Evolutionary conservation across 2,329 filamentous ascomycete genomes (phyloP), one percentile per base, ranked within the genome.

Genomic region (Hyphodiscus sp.): DNA sequence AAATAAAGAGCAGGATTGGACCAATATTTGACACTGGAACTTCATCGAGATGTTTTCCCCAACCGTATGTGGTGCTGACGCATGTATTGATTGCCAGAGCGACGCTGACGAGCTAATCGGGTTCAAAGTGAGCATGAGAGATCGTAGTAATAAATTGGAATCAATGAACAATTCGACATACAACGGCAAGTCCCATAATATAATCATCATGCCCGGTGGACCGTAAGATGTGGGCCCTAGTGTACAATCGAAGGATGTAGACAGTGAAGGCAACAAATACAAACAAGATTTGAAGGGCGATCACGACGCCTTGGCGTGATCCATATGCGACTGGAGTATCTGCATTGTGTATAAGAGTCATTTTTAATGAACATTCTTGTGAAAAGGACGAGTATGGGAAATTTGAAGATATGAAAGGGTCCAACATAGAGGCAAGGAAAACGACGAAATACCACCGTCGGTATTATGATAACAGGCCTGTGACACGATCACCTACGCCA

Each of bases 131-230:
- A 38, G 33, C 16, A 13, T 38, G 11, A 38, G 4, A 38, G 11
- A 2, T 38, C 33, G 16, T 2, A 13, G 13, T 38, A 38, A 15
- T 13, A n/a, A 10, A 38, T 38, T 30, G 23, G 45, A 16, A 18
- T 47, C 20, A 47, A 13, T 38, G 2, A 38, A 38, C 4, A n/a
- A 13, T 5, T 38, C 11, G 42, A 18, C 51, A 18, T 46, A 53
- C 51, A 26, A 53, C 16, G 2, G 51, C 46, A 49, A 49, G 23
- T 38, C 51, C 51, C 51, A 53, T 53, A 18, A 53, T 41, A 46
- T 53, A 53, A 45, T 53, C 51, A 53, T 53, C 51, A 26, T 19
- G 20, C 19, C 46, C 43, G 15, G 49, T 20, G 6, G 51, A 49
- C 9, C 41, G 23, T 11, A 53, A 46, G 38, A 53, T 49, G n/a